Percentiles rank a stretch among this genome's conserved stretches.
These are phyloP conservation scores for Kondoa subrosea DNA, from an alignment of 768 basidiomycete genomes.

Conservation along the genomic window DNA sequence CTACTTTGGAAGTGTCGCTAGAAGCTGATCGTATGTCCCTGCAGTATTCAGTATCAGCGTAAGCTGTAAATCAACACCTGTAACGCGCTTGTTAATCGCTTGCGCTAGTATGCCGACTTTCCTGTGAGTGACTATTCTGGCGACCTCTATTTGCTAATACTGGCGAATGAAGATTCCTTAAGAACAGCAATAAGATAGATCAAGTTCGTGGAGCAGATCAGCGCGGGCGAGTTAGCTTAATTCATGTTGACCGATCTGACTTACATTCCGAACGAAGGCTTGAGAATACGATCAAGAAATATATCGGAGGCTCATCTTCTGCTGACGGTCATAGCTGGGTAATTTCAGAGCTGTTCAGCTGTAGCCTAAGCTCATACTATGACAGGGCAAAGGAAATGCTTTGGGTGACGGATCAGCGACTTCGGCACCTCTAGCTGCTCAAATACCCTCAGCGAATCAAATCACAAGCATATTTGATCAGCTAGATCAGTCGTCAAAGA, in stretches of 20 bases:
- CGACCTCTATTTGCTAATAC: background rate
- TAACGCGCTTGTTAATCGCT: background rate
- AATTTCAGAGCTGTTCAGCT: background rate
- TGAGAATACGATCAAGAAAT: background rate
- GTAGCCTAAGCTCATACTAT: background rate
- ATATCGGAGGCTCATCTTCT: background rate
- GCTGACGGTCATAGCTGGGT: background rate
- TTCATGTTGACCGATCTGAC: background rate
- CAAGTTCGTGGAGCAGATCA: background rate
- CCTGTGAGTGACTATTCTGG: background rate
- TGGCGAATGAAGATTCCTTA: background rate
- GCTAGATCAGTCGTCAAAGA: background rate
- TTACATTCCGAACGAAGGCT: background rate
- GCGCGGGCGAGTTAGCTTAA: background rate
- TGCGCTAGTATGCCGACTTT: background rate
- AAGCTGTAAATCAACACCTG: background rate
- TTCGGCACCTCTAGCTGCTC: background rate
- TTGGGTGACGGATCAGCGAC: background rate
- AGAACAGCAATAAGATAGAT: background rate
- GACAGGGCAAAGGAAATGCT: background rate
- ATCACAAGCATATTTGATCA: background rate
- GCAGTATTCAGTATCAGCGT: background rate
- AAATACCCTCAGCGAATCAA: background rate
- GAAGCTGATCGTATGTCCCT: background rate
- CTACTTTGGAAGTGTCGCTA: background rate